These are phyloP conservation scores for Dryadomyces quercus-mongolicae DNA, from an alignment of 2,329 filamentous ascomycete species.

Conservation along the genomic window DNA sequence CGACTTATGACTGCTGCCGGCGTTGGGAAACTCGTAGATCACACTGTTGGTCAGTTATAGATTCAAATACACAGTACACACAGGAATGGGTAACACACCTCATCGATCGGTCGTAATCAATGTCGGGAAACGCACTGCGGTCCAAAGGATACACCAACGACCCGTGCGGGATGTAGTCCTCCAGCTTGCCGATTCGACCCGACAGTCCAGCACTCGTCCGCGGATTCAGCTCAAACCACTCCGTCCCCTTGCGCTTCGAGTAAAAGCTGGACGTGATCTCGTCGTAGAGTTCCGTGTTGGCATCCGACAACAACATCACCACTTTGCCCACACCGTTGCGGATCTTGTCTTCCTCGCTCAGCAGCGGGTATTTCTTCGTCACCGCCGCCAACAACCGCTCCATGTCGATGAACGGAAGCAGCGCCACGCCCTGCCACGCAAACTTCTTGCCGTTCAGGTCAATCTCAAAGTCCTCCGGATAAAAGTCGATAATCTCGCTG, in stretches of 20 bases:
- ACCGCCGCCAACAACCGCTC: conserved; percentile 73
- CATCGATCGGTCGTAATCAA: conserved; percentile 79
- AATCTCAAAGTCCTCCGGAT: conserved; percentile 84
- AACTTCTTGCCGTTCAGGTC: conserved; percentile 98
- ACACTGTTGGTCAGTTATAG: conserved; percentile 48
- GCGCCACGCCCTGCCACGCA: conserved; percentile 89
- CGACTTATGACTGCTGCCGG: conserved; percentile 70
- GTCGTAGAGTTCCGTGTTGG: conserved; percentile 68
- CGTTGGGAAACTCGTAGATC: conserved; percentile 69
- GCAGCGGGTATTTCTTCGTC: conserved; percentile 64
- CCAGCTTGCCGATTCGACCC: conserved; percentile 71
- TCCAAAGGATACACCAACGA: conserved; percentile 68
- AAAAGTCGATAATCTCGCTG: conserved; percentile 94
- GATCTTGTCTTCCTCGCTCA: conserved; percentile 63
- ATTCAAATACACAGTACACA: too few species aligned
- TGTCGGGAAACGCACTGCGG: conserved; percentile 55
- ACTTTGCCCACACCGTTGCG: conserved; percentile 75
- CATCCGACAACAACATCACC: conserved; percentile 72
- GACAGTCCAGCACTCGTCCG: conserved; percentile 64
- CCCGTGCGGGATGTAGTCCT: conserved; percentile 73
- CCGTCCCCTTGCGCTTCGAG: conserved; percentile 66
- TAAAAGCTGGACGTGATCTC: conserved; percentile 80
- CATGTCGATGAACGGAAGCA: conserved; percentile 95
- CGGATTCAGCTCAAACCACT: conserved; percentile 62
- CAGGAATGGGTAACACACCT: too few species aligned